Percentiles rank a stretch among this genome's conserved stretches.
phyloP scores from a whole-genome alignment of 371 early-diverging fungal species.

The Chytridium lagenaria region DNA sequence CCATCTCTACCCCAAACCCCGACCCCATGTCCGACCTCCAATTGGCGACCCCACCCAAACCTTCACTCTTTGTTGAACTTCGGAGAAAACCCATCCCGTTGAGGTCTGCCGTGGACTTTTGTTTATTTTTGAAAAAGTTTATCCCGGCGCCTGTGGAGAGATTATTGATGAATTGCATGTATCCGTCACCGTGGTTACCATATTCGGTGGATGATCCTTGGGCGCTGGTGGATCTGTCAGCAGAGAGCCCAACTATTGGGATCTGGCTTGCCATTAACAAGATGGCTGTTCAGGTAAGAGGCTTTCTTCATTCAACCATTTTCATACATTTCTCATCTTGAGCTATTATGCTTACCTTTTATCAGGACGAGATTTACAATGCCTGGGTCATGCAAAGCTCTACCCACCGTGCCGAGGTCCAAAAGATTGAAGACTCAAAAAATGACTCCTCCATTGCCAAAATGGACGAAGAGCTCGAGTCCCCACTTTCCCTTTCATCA shows the following conservation, averaged over 20 bases:
- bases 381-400: constrained; percentile 40
- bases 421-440: constrained; percentile 20
- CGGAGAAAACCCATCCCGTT: constrained; percentile 46
- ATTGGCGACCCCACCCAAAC: background rate
- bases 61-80: constrained; percentile 33
- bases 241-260: constrained; percentile 49
- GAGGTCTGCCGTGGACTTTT: constrained; percentile 28
- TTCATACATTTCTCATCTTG: too few species aligned
- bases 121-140: constrained; percentile 35
- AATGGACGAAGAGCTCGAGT: background rate
- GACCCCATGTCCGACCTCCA: background rate
- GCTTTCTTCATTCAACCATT: too few species aligned
- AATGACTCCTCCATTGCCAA: too few species aligned
- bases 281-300: constrained; percentile 37
- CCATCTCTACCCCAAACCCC: background rate
- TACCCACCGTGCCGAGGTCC: constrained; percentile 38
- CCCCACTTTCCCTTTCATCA: background rate
- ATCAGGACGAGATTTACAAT: constrained; percentile 30
- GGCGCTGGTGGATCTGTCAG: constrained; percentile 34
- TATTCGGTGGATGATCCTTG: constrained; percentile 49
- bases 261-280: constrained; percentile 37
- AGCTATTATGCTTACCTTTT: background rate
- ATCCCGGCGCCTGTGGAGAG: constrained; percentile 40
- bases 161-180: constrained; percentile 39
- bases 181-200: constrained; percentile 48